Evolutionary conservation across 176 grass and related monocot species (phyloP), one percentile per base, ranked within the genome.

Genomic region (Alopecurus myosuroides): DNA sequence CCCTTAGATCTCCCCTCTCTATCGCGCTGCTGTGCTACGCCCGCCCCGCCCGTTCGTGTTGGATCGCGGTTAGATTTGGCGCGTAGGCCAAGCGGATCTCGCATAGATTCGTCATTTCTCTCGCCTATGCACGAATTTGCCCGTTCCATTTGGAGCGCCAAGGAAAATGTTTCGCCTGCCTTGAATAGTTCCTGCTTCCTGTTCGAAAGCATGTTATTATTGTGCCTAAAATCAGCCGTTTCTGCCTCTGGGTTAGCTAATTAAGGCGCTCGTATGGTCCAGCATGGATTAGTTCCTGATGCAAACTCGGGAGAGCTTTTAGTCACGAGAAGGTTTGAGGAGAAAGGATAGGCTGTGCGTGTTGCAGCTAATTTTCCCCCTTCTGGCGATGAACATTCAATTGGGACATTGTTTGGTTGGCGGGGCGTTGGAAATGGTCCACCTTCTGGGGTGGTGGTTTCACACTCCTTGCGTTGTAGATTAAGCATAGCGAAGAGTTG

Each of bases 1-100:
- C 41, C 1, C 42, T 35, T 80, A 71, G 87, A 92, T 92, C 83
- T 86, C 37, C 37, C 39, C 20, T 15, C 69, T 29, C 6, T 3
- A 17, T 31, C 28, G 12, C 55, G 18, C 40, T 53, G 53, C 67
- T 7, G 25, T 33, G 10, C 31, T n/a, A n/a, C n/a, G n/a, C n/a
- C n/a, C n/a, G n/a, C n/a, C n/a, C n/a, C 9, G 56, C 20, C 17
- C 44, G 3, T 61, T 6, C 22, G 33, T 56, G 74, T 49, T 33
- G 51, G 86, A 79, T 90, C 84, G 22, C 45, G 11, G 79, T 11
- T 13, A 10, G 78, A 28, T 64, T 48, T 26, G 39, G 15, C 28
- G 1, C 14, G 4, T 3, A 3, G 18, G 2, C 46, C 7, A 15
- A 11, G 1, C 11, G 68, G 81, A 91, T 84, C 85, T 80, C 35